A percentile compares a stretch with the other conserved stretches of the same genome.
These are phyloP conservation scores for Aspergillus pseudoviridinutans DNA, from an alignment of 2,329 filamentous ascomycete species.

Conservation along the genomic window DNA sequence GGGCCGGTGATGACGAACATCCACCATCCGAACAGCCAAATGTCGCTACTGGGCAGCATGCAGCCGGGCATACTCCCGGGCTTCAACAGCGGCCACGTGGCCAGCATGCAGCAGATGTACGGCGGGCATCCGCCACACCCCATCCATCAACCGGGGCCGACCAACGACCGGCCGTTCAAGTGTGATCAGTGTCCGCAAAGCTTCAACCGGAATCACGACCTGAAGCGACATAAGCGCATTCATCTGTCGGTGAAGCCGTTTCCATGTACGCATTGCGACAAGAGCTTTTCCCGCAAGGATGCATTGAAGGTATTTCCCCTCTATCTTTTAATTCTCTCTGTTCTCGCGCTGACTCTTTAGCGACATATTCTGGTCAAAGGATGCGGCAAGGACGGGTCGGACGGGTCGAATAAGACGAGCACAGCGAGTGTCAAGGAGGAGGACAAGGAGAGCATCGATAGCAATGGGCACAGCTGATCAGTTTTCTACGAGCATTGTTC, in stretches of 20 bases:
- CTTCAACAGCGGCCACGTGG: slow-evolving; percentile 60
- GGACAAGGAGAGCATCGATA: slow-evolving; percentile 11
- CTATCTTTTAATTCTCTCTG: too few species aligned
- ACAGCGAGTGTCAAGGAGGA: slow-evolving; percentile 14
- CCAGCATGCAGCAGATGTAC: slow-evolving; percentile 59
- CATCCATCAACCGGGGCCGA: slow-evolving; percentile 50
- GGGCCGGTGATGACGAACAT: slow-evolving; percentile 75
- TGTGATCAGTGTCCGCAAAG: slow-evolving; percentile 89
- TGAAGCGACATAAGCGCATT: slow-evolving; percentile 94
- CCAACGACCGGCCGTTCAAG: slow-evolving; percentile 84
- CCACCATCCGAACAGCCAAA: slow-evolving; percentile 66
- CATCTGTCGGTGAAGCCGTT: slow-evolving; percentile 95
- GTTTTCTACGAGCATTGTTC: neutral
- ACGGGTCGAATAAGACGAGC: slow-evolving; percentile 3
- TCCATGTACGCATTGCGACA: slow-evolving; percentile 85
- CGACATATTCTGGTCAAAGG: slow-evolving; percentile 66
- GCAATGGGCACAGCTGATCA: slow-evolving; percentile 4
- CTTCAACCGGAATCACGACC: slow-evolving; percentile 93
- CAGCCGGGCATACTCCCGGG: slow-evolving; percentile 53
- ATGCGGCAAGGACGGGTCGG: slow-evolving; percentile 51
- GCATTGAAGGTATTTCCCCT: slow-evolving; percentile 75
- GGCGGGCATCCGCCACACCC: slow-evolving; percentile 49
- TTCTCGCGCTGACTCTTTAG: slow-evolving; percentile 33
- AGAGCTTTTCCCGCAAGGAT: slow-evolving; percentile 95
- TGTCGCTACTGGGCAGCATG: slow-evolving; percentile 64